A percentile compares a stretch with the other conserved stretches of the same genome.
phyloP scores from a whole-genome alignment of 139 green algal species.

The Spirogloea muscicola region DNA sequence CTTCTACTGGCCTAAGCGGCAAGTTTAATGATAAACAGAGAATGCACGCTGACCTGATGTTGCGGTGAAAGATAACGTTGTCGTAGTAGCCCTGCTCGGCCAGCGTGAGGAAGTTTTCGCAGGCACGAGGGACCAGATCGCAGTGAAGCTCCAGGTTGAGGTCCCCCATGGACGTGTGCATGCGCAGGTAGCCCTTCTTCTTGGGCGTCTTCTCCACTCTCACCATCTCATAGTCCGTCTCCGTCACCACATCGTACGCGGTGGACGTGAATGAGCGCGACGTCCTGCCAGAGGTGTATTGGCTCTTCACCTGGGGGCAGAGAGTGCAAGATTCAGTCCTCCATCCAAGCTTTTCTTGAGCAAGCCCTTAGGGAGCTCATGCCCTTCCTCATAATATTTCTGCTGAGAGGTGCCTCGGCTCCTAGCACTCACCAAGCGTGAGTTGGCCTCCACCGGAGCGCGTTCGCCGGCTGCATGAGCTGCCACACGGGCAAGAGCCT shows the following conservation, averaged over 20 bases:
- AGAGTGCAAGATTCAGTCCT: too few relatives aligned
- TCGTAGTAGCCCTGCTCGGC: conserved; percentile 86
- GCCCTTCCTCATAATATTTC: too few relatives aligned
- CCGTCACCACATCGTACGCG: conserved; percentile 54
- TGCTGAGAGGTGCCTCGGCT: not conserved
- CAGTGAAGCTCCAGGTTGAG: conserved; percentile 49
- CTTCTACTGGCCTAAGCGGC: too few relatives aligned
- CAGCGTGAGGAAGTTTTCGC: conserved; percentile 95
- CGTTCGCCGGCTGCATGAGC: conserved; percentile 22
- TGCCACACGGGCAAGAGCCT: conserved; percentile 11
- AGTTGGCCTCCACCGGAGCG: conserved; percentile 16
- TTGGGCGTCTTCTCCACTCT: conserved; percentile 67
- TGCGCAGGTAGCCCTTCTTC: conserved; percentile 83
- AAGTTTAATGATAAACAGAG: too few relatives aligned
- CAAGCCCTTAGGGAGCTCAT: too few relatives aligned
- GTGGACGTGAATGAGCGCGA: conserved; percentile 82
- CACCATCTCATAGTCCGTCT: conserved; percentile 54
- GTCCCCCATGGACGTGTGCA: conserved; percentile 77
- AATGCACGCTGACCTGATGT: conserved; percentile 62
- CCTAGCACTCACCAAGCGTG: conserved; percentile 4
- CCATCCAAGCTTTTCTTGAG: too few relatives aligned
- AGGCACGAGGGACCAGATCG: conserved; percentile 64
- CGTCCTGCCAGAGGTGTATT: conserved; percentile 53
- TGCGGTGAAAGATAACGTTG: conserved; percentile 80
- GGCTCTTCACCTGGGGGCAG: conserved; percentile 25